These are phyloP conservation scores for Primulina eburnea DNA, from an alignment of 257 asterid genomes.

Conservation along the genomic window DNA sequence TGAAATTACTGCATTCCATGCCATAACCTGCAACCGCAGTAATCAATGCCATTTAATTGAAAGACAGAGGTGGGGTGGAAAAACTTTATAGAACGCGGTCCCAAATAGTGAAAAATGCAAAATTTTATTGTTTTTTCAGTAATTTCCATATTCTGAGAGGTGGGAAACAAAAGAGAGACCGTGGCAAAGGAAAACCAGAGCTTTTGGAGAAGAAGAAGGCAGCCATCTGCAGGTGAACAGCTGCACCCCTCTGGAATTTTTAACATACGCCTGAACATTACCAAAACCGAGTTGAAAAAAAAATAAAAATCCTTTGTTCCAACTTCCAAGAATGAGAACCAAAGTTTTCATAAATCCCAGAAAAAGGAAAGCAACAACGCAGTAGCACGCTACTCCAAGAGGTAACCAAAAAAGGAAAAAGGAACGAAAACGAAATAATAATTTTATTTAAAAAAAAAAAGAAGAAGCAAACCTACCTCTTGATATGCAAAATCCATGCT, in stretches of 20 bases:
- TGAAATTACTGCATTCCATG: slow-evolving; percentile 97
- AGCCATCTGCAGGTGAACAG: slow-evolving; percentile 90
- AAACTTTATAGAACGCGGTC: background rate
- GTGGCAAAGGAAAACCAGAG: slow-evolving; percentile 96
- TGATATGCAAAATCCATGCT: slow-evolving; percentile 67
- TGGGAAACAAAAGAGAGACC: slow-evolving; percentile 43
- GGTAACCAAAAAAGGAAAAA: background rate
- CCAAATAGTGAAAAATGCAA: background rate
- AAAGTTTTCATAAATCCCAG: slow-evolving; percentile 9
- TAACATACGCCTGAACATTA: slow-evolving; percentile 49
- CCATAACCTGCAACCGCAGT: slow-evolving; percentile 78
- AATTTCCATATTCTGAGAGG: background rate
- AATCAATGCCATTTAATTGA: slow-evolving; percentile 33
- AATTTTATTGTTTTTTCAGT: background rate
- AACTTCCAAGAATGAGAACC: background rate
- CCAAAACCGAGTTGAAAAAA: background rate
- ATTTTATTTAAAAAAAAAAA: background rate
- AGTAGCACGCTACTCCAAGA: background rate
- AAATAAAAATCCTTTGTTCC: background rate
- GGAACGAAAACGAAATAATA: background rate
- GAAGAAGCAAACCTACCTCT: slow-evolving; percentile 54
- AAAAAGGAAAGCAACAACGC: background rate
- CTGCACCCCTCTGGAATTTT: slow-evolving; percentile 74
- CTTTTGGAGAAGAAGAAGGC: slow-evolving; percentile 81
- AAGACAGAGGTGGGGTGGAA: background rate